Conservation (phyloP, 1,139 yeast species). For the Yamadazyma membranifaciens region DNA sequence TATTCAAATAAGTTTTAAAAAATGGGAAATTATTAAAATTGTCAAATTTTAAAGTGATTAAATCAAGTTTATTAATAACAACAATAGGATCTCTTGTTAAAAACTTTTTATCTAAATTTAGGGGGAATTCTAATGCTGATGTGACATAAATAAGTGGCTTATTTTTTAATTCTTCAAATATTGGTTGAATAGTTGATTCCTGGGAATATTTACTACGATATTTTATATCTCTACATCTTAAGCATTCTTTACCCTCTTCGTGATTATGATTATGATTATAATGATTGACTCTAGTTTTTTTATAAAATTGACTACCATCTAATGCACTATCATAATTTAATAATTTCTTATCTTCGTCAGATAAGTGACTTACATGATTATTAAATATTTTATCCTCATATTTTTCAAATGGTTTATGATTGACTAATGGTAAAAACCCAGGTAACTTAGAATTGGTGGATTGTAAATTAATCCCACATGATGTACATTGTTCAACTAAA, state of each 20-base stretch:
- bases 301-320: not conserved
- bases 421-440: conserved; percentile 10
- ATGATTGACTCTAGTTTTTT: not conserved
- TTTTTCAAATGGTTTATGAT: conserved; percentile 11
- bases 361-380: conserved; percentile 17
- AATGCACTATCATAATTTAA: conserved; percentile 5
- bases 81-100: conserved; percentile 34
- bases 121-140: conserved; percentile 70
- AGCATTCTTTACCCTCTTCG: conserved; percentile 30
- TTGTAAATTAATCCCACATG: conserved; percentile 15
- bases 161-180: not conserved
- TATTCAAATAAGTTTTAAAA: conserved; percentile 41
- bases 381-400: conserved; percentile 25
- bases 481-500: conserved; percentile 10
- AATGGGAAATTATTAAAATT: conserved; percentile 41
- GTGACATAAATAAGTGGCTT: conserved; percentile 53
- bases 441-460: conserved; percentile 7
- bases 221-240: conserved; percentile 55
- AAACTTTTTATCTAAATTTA: conserved; percentile 41
- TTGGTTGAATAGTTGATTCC: conserved; percentile 3
- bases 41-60: conserved; percentile 37
- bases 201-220: conserved; percentile 35
- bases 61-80: conserved; percentile 60
- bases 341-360: conserved; percentile 22
- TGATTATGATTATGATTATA: not conserved